These are phyloP conservation scores for Phytopythium delawarense DNA, from an alignment of 352 stramenopile genomes.

Conservation along the genomic window DNA sequence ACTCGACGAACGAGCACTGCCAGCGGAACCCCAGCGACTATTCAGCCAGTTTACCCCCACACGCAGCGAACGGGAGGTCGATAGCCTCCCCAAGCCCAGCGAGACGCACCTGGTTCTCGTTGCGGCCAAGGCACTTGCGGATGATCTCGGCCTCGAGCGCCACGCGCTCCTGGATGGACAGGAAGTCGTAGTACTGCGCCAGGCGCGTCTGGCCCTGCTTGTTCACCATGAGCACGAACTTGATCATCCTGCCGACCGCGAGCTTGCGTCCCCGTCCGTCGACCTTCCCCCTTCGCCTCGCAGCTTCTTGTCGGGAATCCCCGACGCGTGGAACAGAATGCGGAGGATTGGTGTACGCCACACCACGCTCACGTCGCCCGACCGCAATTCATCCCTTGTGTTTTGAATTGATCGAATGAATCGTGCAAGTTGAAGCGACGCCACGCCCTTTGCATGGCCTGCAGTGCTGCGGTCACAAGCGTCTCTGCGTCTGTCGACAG, in stretches of 20 bases:
- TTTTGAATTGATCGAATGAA: neutral
- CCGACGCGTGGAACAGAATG: neutral
- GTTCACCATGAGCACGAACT: conserved; percentile 97
- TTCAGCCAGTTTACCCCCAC: neutral
- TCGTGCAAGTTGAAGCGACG: conserved; percentile 1
- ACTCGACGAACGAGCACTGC: conserved; percentile 99
- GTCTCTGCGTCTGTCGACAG: neutral
- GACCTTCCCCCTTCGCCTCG: neutral
- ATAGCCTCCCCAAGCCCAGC: neutral
- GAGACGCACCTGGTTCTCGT: conserved; percentile 88
- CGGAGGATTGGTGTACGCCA: neutral
- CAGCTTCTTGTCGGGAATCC: neutral
- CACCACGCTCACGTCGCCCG: neutral
- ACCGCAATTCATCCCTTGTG: neutral
- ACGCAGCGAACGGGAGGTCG: no score
- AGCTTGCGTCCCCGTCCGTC: no score
- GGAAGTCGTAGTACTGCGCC: conserved; percentile 99
- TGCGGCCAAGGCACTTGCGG: conserved; percentile 97
- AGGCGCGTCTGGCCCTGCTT: conserved; percentile 99
- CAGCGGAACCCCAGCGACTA: neutral
- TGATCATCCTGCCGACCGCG: conserved; percentile 90
- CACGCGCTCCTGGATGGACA: conserved; percentile 97
- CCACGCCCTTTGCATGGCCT: neutral
- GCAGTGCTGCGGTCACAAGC: neutral
- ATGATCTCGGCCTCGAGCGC: conserved; percentile 99